Percentiles rank a stretch among this genome's conserved stretches.
These are phyloP conservation scores for Trichocladium antarcticum DNA, from an alignment of 495 filamentous ascomycete species.

Conservation along the genomic window DNA sequence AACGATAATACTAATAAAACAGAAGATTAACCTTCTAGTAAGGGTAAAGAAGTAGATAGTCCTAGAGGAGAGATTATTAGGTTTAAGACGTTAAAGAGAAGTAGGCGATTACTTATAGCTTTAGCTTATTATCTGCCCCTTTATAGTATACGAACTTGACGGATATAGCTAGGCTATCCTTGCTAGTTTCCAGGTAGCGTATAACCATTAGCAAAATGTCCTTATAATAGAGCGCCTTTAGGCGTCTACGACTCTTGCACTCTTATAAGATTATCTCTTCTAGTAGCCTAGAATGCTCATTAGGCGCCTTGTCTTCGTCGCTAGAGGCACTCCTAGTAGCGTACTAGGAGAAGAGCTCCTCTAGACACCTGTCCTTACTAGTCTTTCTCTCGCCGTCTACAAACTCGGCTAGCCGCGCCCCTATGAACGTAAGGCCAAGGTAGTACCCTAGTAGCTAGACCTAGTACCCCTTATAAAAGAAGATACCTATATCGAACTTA, in stretches of 20 bases:
- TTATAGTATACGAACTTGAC: slow-evolving; percentile 22
- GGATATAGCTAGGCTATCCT: slow-evolving; percentile 20
- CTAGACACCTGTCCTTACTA: slow-evolving; percentile 9
- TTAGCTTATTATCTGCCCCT: slow-evolving; percentile 26
- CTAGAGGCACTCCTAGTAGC: neutral
- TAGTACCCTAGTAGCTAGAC: slow-evolving; percentile 8
- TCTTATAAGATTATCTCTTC: slow-evolving; percentile 14
- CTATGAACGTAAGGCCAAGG: slow-evolving; percentile 11
- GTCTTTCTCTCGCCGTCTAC: slow-evolving; percentile 14
- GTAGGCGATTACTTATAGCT: slow-evolving; percentile 19
- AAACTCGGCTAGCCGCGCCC: slow-evolving; percentile 15
- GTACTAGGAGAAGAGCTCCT: slow-evolving; percentile 12
- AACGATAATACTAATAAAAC: slow-evolving; percentile 13
- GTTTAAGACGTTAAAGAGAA: neutral
- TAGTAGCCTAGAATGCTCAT: slow-evolving; percentile 13
- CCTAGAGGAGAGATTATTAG: slow-evolving; percentile 5
- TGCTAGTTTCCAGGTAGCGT: slow-evolving; percentile 17
- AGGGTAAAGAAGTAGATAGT: slow-evolving; percentile 15
- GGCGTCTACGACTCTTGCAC: slow-evolving; percentile 6
- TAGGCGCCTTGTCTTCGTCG: slow-evolving; percentile 4
- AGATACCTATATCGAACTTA: slow-evolving; percentile 21
- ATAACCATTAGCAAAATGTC: slow-evolving; percentile 22
- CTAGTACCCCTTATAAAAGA: slow-evolving; percentile 17
- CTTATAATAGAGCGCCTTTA: slow-evolving; percentile 21
- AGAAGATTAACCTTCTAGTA: slow-evolving; percentile 3